Conservation (phyloP, 2,329 filamentous ascomycete species). For the Stachybotrys elegans region DNA sequence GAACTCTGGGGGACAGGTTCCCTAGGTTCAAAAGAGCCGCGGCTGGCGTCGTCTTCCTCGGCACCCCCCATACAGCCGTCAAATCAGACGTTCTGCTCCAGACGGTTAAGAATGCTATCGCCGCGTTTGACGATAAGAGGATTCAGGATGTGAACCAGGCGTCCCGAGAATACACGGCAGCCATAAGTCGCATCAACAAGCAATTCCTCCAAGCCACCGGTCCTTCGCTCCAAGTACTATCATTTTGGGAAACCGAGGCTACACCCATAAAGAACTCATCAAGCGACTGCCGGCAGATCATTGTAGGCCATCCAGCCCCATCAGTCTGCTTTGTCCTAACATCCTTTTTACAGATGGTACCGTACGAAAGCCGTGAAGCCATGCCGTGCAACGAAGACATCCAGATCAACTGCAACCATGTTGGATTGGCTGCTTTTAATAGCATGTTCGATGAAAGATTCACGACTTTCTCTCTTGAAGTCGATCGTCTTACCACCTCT, state of each 20-base stretch:
- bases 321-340: too few species aligned
- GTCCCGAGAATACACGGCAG: conserved; percentile 14
- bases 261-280: too few species aligned
- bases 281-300: too few species aligned
- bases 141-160: conserved; percentile 8
- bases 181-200: conserved; percentile 13
- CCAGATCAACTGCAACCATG: conserved; percentile 12
- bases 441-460: conserved; percentile 9
- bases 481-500: too few species aligned
- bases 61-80: conserved; percentile 15
- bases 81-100: conserved; percentile 14
- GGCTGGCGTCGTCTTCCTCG: conserved; percentile 15
- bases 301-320: too few species aligned
- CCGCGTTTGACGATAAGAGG: conserved; percentile 3
- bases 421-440: conserved; percentile 12
- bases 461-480: conserved; percentile 9
- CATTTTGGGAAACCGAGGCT: conserved; percentile 11
- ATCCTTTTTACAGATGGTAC: neutral
- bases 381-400: conserved; percentile 5
- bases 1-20: conserved; percentile 1
- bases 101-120: conserved; percentile 11
- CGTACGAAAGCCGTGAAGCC: neutral
- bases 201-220: too few species aligned
- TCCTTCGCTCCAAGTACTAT: too few species aligned
- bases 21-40: conserved; percentile 8